Evolutionary conservation across 2,329 filamentous ascomycete genomes (phyloP), one percentile per base, ranked within the genome.

Genomic region (Furcasterigmium sp.): DNA sequence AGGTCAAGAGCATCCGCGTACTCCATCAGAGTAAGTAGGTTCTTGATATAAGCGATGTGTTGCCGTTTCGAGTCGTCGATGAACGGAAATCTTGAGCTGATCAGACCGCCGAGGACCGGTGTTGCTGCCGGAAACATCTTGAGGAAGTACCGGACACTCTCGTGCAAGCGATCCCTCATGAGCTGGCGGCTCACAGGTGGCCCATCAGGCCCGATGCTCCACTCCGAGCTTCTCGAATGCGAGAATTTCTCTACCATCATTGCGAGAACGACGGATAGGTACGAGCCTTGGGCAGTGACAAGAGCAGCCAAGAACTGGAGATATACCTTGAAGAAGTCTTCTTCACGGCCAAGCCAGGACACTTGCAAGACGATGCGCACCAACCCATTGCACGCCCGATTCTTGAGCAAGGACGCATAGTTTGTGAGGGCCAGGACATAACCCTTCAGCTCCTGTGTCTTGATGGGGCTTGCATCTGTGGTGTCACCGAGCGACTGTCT

Each of bases 1-100:
- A 85, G 80, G 48, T 84, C 84, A 28, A 96, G 68, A 46, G 87
- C 83, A 0, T 88, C 84, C 2, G 85, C 80, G 58, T 95, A 95
- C 39, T 81, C 75, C 42, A 85, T 82, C 26, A 97, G 70, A 46
- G 76, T 79, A 20, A 97, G 70, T 9, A 97, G 70, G 58, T 97
- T 95, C 54, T 85, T 77, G 45, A 95, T 84, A 57, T 94, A 98
- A n/a, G 84, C 81, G 53, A 91, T 79, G 60, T 95, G 90, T n/a
- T 80, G 75, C 51, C 82, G 83, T 49, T 85, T 84, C 4, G 84
- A 80, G 42, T 95, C 87, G 49, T 84, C 84, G 39, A 85, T 75
- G 46, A 82, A 87, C 1, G 90, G 89, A 47, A 94, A 95, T 34
- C 82, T 83, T 39, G 70, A 63, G 39, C 76, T 66, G 30, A 95